A percentile compares a stretch with the other conserved stretches of the same genome.
Conservation (phyloP, 2,329 filamentous ascomycete genomes). For the Ophiocordyceps camponoti-saundersi region DNA sequence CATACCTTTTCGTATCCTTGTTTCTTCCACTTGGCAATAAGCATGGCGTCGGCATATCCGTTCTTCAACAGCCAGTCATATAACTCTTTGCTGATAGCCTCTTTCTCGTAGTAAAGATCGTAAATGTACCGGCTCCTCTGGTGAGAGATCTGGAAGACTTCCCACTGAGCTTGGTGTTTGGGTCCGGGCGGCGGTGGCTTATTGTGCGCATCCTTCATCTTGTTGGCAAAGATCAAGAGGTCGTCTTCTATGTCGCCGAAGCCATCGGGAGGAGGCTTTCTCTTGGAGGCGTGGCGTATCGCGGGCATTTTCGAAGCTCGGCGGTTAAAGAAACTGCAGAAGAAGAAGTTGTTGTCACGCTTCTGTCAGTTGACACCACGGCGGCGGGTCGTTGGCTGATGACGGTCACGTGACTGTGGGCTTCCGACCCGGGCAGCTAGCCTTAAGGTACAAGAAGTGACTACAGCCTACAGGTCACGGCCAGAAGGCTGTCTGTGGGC, state of each 20-base stretch:
- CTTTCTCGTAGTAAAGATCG: slow-evolving; percentile 94
- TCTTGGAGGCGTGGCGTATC: slow-evolving; percentile 56
- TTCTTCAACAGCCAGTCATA: slow-evolving; percentile 98
- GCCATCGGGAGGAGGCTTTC: slow-evolving; percentile 70
- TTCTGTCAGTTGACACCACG: not conserved
- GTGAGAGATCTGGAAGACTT: slow-evolving; percentile 93
- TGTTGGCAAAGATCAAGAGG: slow-evolving; percentile 70
- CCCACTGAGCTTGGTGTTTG: slow-evolving; percentile 87
- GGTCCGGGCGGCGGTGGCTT: slow-evolving; percentile 62
- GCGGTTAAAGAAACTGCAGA: not conserved
- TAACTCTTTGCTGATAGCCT: slow-evolving; percentile 78
- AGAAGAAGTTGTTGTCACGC: not conserved
- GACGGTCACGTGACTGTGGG: not conserved
- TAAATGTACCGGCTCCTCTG: slow-evolving; percentile 88
- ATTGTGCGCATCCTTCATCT: slow-evolving; percentile 93
- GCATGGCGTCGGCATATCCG: slow-evolving; percentile 79
- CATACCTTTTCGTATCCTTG: slow-evolving; percentile 90
- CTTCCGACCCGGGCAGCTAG: not conserved
- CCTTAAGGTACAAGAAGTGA: no score
- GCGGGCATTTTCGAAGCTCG: slow-evolving; percentile 44
- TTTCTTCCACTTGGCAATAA: slow-evolving; percentile 99
- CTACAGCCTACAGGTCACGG: no score
- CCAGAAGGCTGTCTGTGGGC: not conserved
- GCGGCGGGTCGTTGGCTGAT: not conserved
- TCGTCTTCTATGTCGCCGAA: slow-evolving; percentile 82